Base-by-base conservation (phyloP, 441 rosid genomes). In the Flueggea neowawraea region DNA sequence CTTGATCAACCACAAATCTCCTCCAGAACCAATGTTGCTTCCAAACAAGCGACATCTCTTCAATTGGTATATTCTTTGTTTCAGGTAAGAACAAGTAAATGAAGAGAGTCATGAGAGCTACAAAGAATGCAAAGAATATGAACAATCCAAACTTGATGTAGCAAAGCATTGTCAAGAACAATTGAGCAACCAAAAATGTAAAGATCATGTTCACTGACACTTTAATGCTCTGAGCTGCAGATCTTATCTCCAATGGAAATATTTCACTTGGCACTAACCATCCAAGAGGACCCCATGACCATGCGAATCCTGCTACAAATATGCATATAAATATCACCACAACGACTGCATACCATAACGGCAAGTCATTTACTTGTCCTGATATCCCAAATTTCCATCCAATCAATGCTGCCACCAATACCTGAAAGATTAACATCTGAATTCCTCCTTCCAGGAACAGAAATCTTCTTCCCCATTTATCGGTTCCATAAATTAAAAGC, bases 371-470 rank as follows among this genome's bases (percentile, higher is more conserved):
- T 16, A 58, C 64, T 12, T n/a, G 22, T 8, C 64, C 71, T 0
- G 68, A 28, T 3, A 52, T 14, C 41, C 73, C 76, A 8, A 73
- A 73, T 52, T 73, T 68, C 57, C 55, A 59, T 10, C 72, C 77
- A 2, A 68, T 73, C 0, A 68, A 51, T 2, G 16, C 54, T 1
- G 70, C 70, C 12, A 71, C n/a, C 31, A 56, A 4, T 44, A 89
- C 91, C 91, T 84, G 81, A 73, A 71, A 86, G 60, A 69, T 14
- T 60, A 88, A 70, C 95, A 89, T 89, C 58, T 87, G 88, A 3
- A 52, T 5, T n/a, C 97, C 90, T 43, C 96, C 97, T 70, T 82
- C 89, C 31, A 91, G 78, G 63, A 91, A 90, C 74, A 85, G 83
- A 49, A 74, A 65, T 64, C 96, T 77, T 66, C 97, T 76, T 22